Base-by-base conservation (phyloP, 192 early-diverging fungal genomes). In the Piromyces sp. region DNA sequence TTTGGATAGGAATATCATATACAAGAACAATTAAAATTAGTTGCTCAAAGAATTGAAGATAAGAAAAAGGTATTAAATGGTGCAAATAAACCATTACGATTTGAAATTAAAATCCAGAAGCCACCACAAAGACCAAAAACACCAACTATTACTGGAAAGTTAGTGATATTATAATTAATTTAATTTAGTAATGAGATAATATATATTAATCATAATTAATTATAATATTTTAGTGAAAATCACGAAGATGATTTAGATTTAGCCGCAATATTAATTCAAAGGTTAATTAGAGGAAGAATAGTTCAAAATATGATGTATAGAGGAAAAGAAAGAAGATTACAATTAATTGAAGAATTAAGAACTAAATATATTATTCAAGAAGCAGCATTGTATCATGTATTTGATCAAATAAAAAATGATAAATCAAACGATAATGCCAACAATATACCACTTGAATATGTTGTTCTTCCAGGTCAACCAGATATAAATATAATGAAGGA, bases 241-340 rank as follows among this genome's bases (percentile, higher is more conserved):
- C 85, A 88, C 30, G 88, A 89, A 19, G 88, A 90, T 30, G 87
- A 87, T 16, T 83, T 86, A 83, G 86, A 92, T 40, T 78, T 85
- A n/a, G 85, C 88, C 2, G 87, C 91, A 2, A 81, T 90, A 12
- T 68, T 90, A 16, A 79, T 92, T 40, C 91, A 92, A 81, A 86
- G 86, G 33, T 80, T 91, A 14, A 88, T 92, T 36, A 84, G 90
- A 11, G 91, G 91, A 1, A 82, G 89, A 7, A 83, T 87, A n/a
- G 86, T 86, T n/a, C 91, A 92, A 83, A 87, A 88, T 51, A 36
- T 84, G 16, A 90, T 92, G 89, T 90, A 89, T 79, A 85, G 88
- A 85, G 88, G 88, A 82, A 82, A 42, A 80, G 85, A 91, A 79
- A 84, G 88, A 42, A 81, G 89, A 33, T 82, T 86, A 13, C 80